phyloP scores from a whole-genome alignment of 495 filamentous ascomycete genomes.

The Aspergillus heteromorphus region DNA sequence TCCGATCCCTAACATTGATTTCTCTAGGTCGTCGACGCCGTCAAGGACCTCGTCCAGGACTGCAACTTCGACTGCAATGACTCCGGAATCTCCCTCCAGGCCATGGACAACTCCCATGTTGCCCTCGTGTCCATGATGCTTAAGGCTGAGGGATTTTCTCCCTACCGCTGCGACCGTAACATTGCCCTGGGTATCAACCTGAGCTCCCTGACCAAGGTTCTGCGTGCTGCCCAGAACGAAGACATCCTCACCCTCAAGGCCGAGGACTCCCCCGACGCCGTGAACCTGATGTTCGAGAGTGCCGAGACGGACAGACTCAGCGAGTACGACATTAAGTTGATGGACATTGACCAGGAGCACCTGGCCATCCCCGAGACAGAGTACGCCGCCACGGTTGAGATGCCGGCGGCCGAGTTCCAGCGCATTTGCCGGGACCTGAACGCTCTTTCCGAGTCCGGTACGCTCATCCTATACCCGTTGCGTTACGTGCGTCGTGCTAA shows the following conservation, averaged over 20 bases:
- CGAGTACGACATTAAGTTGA: slow-evolving; percentile 99
- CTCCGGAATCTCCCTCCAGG: slow-evolving; percentile 94
- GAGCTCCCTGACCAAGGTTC: slow-evolving; percentile 91
- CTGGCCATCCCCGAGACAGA: slow-evolving; percentile 98
- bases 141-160: slow-evolving; percentile 90
- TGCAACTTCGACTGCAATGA: slow-evolving; percentile 99
- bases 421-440: slow-evolving; percentile 90
- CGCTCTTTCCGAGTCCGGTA: slow-evolving; percentile 90
- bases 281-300: slow-evolving; percentile 96
- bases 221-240: slow-evolving; percentile 89
- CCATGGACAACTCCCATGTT: slow-evolving; percentile 99
- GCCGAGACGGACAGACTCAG: slow-evolving; percentile 82
- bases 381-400: slow-evolving; percentile 83
- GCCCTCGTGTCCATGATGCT: slow-evolving; percentile 98
- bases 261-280: slow-evolving; percentile 88
- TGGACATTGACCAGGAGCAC: slow-evolving; percentile 99
- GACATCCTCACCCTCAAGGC: slow-evolving; percentile 96
- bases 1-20: slow-evolving; percentile 6
- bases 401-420: slow-evolving; percentile 90
- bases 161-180: slow-evolving; percentile 98
- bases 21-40: slow-evolving; percentile 86
- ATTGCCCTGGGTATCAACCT: slow-evolving; percentile 98
- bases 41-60: slow-evolving; percentile 99
- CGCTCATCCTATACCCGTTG: background rate
- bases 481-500: background rate